A percentile compares a stretch with the other conserved stretches of the same genome.
These are phyloP conservation scores for Urtica urens DNA, from an alignment of 306 rosid genomes.

Conservation along the genomic window DNA sequence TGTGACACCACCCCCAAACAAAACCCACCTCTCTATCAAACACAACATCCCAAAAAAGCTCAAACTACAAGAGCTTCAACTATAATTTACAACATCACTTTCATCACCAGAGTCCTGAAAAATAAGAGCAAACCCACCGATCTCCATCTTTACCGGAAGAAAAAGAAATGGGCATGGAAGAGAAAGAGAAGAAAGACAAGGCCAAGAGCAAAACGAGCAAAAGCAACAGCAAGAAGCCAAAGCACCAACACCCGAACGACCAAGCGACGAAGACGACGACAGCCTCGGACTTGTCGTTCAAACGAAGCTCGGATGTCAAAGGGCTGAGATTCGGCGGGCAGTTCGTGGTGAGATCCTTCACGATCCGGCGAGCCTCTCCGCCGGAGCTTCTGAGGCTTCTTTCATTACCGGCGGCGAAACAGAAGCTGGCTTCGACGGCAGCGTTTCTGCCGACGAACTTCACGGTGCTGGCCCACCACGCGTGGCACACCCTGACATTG, in stretches of 20 bases:
- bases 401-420: constrained; percentile 53
- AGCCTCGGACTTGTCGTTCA: constrained; percentile 77
- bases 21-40: constrained; percentile 10
- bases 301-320: constrained; percentile 71
- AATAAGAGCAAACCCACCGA: too few relatives aligned
- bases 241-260: constrained; percentile 80
- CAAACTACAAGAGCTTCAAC: too few relatives aligned
- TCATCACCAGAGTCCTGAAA: too few relatives aligned
- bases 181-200: constrained; percentile 32
- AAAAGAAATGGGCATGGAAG: constrained; percentile 45
- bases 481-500: constrained; percentile 89
- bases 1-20: not conserved
- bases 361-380: constrained; percentile 72
- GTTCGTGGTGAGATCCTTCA: constrained; percentile 88
- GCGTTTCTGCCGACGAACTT: constrained; percentile 87
- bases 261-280: constrained; percentile 38
- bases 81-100: too few relatives aligned
- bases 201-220: constrained; percentile 16
- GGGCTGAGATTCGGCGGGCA: constrained; percentile 93
- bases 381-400: constrained; percentile 62
- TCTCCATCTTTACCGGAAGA: not conserved
- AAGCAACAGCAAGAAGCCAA: constrained; percentile 82
- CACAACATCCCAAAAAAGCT: too few relatives aligned
- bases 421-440: constrained; percentile 60
- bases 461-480: constrained; percentile 93